These are phyloP conservation scores for Grifola frondosa DNA, from an alignment of 1,284 basidiomycete genomes.

Conservation along the genomic window DNA sequence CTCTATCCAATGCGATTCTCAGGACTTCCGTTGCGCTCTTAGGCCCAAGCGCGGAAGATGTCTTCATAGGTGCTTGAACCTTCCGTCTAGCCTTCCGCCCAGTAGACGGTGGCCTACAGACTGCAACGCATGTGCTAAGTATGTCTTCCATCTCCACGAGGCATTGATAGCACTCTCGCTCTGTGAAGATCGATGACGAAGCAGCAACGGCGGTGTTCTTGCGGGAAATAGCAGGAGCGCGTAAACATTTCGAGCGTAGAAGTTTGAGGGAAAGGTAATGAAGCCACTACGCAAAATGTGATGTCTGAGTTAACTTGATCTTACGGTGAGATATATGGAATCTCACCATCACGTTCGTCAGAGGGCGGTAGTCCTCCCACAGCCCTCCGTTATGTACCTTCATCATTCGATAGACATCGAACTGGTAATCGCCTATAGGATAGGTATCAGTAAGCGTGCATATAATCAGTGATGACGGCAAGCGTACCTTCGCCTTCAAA, in stretches of 20 bases:
- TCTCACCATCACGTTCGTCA: conserved; percentile 88
- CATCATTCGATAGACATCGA: conserved; percentile 94
- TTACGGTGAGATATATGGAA: background rate
- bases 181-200: conserved; percentile 39
- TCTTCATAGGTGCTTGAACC: conserved; percentile 29
- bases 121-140: conserved; percentile 42
- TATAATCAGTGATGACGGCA: background rate
- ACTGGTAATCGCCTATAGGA: conserved; percentile 81
- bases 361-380: conserved; percentile 77
- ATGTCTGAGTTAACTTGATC: background rate
- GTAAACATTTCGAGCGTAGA: conserved; percentile 65
- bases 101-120: conserved; percentile 23
- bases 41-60: conserved; percentile 29
- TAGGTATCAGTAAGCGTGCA: background rate
- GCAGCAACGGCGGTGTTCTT: conserved; percentile 24
- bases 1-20: conserved; percentile 47
- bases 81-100: conserved; percentile 41
- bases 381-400: conserved; percentile 50
- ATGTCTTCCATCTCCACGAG: conserved; percentile 57
- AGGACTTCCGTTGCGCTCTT: conserved; percentile 54
- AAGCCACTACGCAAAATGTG: conserved; percentile 61
- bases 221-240: conserved; percentile 40
- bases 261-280: conserved; percentile 78
- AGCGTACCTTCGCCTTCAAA: conserved; percentile 77
- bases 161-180: conserved; percentile 60